These are phyloP conservation scores for Penicillium waksmanii DNA, from an alignment of 495 filamentous ascomycete genomes.

Conservation along the genomic window DNA sequence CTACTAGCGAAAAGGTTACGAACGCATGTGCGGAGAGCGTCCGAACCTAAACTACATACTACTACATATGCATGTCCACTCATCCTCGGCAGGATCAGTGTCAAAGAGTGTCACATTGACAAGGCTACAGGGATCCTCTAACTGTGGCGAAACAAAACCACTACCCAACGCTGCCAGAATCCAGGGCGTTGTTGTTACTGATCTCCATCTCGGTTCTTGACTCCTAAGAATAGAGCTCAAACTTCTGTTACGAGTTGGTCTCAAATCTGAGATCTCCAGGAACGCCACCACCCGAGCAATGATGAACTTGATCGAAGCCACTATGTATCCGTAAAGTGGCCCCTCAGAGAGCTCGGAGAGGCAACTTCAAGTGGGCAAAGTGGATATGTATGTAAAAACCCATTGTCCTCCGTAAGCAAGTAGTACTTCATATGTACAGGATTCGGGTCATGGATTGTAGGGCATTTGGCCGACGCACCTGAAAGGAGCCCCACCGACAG, in stretches of 20 bases:
- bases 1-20: slow-evolving; percentile 1
- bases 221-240: background rate
- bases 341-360: background rate
- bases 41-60: background rate
- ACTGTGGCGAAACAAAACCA: slow-evolving; percentile 5
- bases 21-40: slow-evolving; percentile 5
- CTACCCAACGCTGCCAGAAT: background rate
- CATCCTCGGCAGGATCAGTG: slow-evolving; percentile 1
- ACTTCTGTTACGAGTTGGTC: background rate
- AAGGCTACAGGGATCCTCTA: slow-evolving; percentile 3
- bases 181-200: background rate
- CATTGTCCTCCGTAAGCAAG: no score
- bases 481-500: slow-evolving; percentile 2
- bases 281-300: background rate
- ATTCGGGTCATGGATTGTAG: background rate
- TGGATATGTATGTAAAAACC: background rate
- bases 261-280: background rate
- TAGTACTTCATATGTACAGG: background rate
- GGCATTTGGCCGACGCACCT: slow-evolving; percentile 3
- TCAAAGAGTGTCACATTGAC: slow-evolving; percentile 7
- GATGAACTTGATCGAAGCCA: background rate
- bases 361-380: background rate
- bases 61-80: background rate
- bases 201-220: background rate
- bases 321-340: no score